Evolutionary conservation across 176 grass and related monocot genomes (phyloP).

Genomic region (Panicum miliaceum): DNA sequence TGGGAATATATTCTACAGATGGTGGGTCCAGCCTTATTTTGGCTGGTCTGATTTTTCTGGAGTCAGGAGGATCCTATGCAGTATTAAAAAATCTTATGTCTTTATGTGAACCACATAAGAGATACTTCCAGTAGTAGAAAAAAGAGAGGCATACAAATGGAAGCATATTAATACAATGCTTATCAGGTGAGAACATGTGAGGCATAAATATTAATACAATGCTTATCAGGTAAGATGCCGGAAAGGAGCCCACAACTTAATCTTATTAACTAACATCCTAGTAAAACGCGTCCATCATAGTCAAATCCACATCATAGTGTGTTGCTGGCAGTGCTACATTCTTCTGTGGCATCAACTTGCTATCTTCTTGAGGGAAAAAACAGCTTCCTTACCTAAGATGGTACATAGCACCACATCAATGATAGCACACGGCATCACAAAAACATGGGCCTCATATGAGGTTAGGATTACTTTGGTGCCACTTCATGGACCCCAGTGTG

Average conservation of each 20-base stretch:
- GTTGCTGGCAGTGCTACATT: neutral
- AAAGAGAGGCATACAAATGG: neutral
- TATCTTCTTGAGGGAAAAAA: neutral
- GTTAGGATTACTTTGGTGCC: neutral
- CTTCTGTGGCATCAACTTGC: neutral
- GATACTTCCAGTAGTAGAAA: neutral
- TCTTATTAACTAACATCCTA: neutral
- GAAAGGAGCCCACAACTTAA: neutral
- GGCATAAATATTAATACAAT: slow-evolving; percentile 12
- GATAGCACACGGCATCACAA: neutral
- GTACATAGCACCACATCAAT: neutral
- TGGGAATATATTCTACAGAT: slow-evolving; percentile 43
- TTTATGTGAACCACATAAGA: slow-evolving; percentile 20
- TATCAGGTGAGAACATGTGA: slow-evolving; percentile 3
- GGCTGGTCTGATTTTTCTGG: slow-evolving; percentile 9
- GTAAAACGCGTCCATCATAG: neutral
- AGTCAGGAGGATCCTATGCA: slow-evolving; percentile 28
- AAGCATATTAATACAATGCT: slow-evolving; percentile 1
- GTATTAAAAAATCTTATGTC: neutral
- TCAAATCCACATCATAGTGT: neutral
- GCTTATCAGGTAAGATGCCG: neutral
- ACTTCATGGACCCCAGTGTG: neutral
- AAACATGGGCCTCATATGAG: neutral
- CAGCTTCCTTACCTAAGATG: slow-evolving; percentile 5
- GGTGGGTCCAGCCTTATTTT: slow-evolving; percentile 40